Conservation (phyloP, 345 rosid species). For the Salix arbutifolia region DNA sequence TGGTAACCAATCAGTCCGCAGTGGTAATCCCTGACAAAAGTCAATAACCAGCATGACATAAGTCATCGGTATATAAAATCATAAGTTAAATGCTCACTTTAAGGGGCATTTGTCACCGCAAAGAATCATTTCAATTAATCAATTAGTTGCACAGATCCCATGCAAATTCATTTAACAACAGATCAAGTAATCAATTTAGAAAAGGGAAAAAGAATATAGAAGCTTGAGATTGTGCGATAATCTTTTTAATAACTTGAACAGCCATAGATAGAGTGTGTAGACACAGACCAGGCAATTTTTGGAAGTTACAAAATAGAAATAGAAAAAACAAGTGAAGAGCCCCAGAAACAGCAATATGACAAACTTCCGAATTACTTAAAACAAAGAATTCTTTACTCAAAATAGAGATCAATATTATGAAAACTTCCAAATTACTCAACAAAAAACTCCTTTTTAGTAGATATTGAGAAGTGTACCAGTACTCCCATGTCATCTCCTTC, state of each 20-base stretch:
- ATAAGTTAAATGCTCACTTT: constrained; percentile 1
- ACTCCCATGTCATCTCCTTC: constrained; percentile 89
- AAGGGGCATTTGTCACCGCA: not conserved
- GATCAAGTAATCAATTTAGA: not conserved
- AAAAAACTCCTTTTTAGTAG: not conserved
- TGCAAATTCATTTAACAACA: not conserved
- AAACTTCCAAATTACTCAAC: not conserved
- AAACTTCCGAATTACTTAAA: not conserved
- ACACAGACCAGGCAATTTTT: not conserved
- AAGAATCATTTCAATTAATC: not conserved
- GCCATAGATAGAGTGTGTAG: too few species aligned
- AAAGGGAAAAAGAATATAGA: not conserved
- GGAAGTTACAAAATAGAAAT: not conserved
- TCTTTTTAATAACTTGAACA: not conserved
- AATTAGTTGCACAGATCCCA: not conserved
- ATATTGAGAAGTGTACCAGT: constrained; percentile 49
- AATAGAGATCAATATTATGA: not conserved
- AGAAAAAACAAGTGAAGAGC: not conserved
- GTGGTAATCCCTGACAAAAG: constrained; percentile 62
- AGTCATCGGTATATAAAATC: constrained; percentile 5
- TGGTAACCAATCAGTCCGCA: constrained; percentile 80
- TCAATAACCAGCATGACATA: constrained; percentile 10
- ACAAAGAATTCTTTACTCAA: not conserved
- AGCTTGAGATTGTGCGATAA: not conserved
- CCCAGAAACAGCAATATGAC: not conserved